A percentile compares a stretch with the other conserved stretches of the same genome.
Evolutionary conservation across 192 early-diverging fungal genomes (phyloP).

Genomic region (Dissophora globulifera): DNA sequence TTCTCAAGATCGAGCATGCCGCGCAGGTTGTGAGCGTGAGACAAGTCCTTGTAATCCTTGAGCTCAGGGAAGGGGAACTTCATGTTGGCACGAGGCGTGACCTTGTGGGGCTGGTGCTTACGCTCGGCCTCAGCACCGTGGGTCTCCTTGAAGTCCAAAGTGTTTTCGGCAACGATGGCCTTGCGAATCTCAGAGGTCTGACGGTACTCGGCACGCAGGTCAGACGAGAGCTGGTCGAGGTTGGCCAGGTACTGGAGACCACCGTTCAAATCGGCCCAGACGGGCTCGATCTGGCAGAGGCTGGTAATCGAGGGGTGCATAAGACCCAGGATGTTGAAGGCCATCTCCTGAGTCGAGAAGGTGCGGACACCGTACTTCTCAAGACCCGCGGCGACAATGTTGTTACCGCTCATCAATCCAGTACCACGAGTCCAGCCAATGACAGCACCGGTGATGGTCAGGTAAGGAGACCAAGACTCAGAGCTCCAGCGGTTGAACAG

Average conservation of each 20-base stretch:
- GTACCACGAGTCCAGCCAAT: slow-evolving; percentile 99
- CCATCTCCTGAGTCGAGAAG: slow-evolving; percentile 92
- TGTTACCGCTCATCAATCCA: slow-evolving; percentile 92
- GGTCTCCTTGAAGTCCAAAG: slow-evolving; percentile 81
- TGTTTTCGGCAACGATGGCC: slow-evolving; percentile 81
- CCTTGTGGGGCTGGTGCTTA: slow-evolving; percentile 65
- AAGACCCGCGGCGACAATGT: slow-evolving; percentile 88
- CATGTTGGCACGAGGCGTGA: slow-evolving; percentile 90
- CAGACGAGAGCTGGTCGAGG: slow-evolving; percentile 79
- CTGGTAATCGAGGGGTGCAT: slow-evolving; percentile 83
- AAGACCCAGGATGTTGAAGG: slow-evolving; percentile 91
- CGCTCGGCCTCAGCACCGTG: slow-evolving; percentile 78
- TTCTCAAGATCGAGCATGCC: slow-evolving; percentile 92
- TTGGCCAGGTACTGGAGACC: slow-evolving; percentile 89
- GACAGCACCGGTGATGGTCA: slow-evolving; percentile 89
- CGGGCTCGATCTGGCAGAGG: slow-evolving; percentile 75
- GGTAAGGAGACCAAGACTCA: slow-evolving; percentile 88
- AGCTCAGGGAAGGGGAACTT: slow-evolving; percentile 84
- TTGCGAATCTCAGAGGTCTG: slow-evolving; percentile 90
- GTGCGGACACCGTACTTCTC: slow-evolving; percentile 91
- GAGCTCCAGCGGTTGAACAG: slow-evolving; percentile 91
- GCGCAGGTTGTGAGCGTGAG: slow-evolving; percentile 68
- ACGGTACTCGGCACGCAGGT: slow-evolving; percentile 79
- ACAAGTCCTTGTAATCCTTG: slow-evolving; percentile 68
- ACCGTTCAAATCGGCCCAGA: slow-evolving; percentile 93